Conservation (phyloP, 169 alveolate genomes). For the Theileria parva region DNA sequence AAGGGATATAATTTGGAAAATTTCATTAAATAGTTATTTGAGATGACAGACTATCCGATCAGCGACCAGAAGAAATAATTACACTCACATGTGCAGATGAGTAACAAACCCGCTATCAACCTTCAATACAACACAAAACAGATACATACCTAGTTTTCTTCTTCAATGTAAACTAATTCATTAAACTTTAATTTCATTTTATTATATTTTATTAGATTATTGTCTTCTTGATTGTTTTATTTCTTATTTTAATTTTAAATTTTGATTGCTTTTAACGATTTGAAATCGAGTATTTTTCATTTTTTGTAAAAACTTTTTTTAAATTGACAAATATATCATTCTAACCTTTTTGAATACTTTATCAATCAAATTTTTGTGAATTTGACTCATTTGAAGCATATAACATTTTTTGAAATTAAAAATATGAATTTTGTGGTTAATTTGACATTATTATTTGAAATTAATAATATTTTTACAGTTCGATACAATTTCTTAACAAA, state of each 20-base stretch:
- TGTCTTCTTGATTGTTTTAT: not conserved
- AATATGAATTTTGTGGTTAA: too few species aligned
- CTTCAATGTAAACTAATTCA: not conserved
- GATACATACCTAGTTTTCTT: not conserved
- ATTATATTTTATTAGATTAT: not conserved
- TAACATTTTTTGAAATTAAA: too few species aligned
- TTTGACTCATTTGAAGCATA: not conserved
- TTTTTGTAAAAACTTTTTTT: not conserved
- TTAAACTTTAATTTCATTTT: not conserved
- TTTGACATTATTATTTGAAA: too few species aligned
- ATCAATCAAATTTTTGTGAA: not conserved
- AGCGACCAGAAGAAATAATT: not conserved
- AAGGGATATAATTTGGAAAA: not conserved
- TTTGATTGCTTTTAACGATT: not conserved
- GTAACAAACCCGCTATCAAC: slow-evolving; percentile 11
- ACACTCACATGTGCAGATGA: not conserved
- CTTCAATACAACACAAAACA: not conserved
- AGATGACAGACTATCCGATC: not conserved
- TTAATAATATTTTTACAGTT: too few species aligned
- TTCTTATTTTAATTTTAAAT: not conserved
- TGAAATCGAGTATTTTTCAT: not conserved
- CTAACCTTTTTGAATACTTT: not conserved
- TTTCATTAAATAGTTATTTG: not conserved
- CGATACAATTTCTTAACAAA: too few species aligned
- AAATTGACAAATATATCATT: not conserved